Evolutionary conservation across 495 filamentous ascomycete species (phyloP).

Genomic region (Aspergillus carlsbadensis): DNA sequence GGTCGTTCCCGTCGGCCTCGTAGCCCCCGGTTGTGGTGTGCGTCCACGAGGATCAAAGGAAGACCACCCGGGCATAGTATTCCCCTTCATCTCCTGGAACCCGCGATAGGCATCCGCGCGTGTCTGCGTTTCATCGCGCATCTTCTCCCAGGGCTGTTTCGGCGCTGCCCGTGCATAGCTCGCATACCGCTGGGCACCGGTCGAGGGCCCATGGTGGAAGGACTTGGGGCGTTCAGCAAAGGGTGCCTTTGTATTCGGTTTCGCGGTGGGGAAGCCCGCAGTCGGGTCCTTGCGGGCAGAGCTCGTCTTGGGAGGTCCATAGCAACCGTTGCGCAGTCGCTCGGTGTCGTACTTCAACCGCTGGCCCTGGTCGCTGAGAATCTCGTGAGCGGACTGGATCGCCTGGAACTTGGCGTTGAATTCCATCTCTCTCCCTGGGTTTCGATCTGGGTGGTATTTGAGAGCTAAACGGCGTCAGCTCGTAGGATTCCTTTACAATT

Average conservation of each 20-base stretch:
- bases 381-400: slow-evolving; percentile 83
- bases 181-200: slow-evolving; percentile 56
- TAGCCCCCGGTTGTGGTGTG: slow-evolving; percentile 22
- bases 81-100: slow-evolving; percentile 68
- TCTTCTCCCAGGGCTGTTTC: slow-evolving; percentile 36
- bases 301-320: slow-evolving; percentile 34
- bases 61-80: slow-evolving; percentile 33
- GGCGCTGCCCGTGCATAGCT: slow-evolving; percentile 48
- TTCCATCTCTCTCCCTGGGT: slow-evolving; percentile 76
- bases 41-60: slow-evolving; percentile 41
- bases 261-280: slow-evolving; percentile 25
- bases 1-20: slow-evolving; percentile 32
- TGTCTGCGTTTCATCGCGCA: slow-evolving; percentile 53
- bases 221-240: slow-evolving; percentile 27
- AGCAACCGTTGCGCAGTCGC: slow-evolving; percentile 52
- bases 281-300: slow-evolving; percentile 30
- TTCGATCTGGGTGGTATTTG: slow-evolving; percentile 86
- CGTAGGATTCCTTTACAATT: neutral
- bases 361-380: slow-evolving; percentile 66
- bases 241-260: slow-evolving; percentile 28
- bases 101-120: slow-evolving; percentile 60
- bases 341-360: slow-evolving; percentile 77
- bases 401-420: slow-evolving; percentile 78
- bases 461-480: slow-evolving; percentile 54
- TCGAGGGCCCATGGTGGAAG: slow-evolving; percentile 44